Evolutionary conservation across 345 rosid species (phyloP), one percentile per base, ranked within the genome.

Genomic region (Isatis tinctoria): DNA sequence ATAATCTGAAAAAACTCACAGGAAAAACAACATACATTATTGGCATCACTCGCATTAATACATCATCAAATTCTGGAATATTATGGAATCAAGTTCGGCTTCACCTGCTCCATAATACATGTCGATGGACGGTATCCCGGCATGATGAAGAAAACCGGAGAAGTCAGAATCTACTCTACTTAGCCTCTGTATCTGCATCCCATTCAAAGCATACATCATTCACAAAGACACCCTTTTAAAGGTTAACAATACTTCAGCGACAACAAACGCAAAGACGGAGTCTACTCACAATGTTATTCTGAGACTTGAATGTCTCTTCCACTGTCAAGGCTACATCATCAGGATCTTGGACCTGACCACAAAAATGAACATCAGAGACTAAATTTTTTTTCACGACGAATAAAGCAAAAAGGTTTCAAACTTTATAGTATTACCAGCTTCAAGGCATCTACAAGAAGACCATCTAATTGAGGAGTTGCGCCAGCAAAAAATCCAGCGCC

Each of bases 111-210:
- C 99, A 76, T 86, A 95, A 74, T 90, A 95, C 58, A 92, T 80
- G 82, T 95, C 99, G 37, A 87, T 72, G 39, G 96, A 95, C 16
- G 99, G 90, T 79, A 95, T 74, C 57, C 99, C 99, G 0, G 91
- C 96, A 83, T 87, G 93, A 17, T 92, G 99, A 84, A 95, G 81
- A 83, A 95, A 95, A n/a, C 98, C 87, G 45, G 90, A 90, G 76
- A 90, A 95, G 81, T 95, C 99, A 41, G 99, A 95, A 81, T 90
- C 91, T 37, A 87, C 90, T 48, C 89, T 87, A 63, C 94, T 74
- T 18, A 95, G 92, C 80, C 97, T 87, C 79, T 90, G 81, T 44
- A 95, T 88, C 99, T 95, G 85, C 78, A 80, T 52, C 45, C 51
- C 69, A 77, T 26, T 24, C 27, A 41, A 48, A 71, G 27, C 59